Percentiles rank a stretch among this genome's conserved stretches.
phyloP scores from a whole-genome alignment of 1,284 basidiomycete species.

The Ceratobasidium papillatum region DNA sequence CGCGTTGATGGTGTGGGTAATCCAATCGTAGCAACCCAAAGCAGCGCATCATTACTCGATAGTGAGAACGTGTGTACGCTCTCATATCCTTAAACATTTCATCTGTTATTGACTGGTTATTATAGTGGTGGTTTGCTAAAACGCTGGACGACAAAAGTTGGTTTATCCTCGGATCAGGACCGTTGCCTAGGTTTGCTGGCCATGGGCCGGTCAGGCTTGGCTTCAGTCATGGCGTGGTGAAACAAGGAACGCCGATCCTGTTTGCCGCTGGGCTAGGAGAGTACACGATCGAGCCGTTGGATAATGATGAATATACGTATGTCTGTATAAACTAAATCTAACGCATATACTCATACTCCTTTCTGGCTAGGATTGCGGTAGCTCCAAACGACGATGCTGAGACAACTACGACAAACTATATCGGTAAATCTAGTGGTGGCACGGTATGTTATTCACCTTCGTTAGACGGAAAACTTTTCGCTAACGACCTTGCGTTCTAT shows the following conservation, averaged over 20 bases:
- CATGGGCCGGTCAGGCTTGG: neutral
- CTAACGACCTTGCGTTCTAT: neutral
- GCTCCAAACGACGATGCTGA: neutral
- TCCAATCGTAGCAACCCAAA: neutral
- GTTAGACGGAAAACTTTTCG: neutral
- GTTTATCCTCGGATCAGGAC: neutral
- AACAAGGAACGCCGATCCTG: neutral
- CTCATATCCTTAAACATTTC: neutral
- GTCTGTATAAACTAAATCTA: neutral
- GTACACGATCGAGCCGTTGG: neutral
- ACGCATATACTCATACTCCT: neutral
- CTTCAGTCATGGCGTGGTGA: neutral
- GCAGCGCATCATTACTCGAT: neutral
- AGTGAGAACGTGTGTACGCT: neutral
- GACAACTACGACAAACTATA: neutral
- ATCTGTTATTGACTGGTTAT: neutral
- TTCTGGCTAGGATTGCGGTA: neutral
- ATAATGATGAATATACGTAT: neutral
- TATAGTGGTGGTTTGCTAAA: constrained; percentile 1
- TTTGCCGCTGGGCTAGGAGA: neutral
- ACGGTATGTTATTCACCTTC: neutral
- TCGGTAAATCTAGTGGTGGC: neutral
- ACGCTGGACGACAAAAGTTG: neutral
- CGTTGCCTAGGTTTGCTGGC: neutral
- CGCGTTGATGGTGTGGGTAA: constrained; percentile 1